Evolutionary conservation across 495 filamentous ascomycete species (phyloP), one percentile per base, ranked within the genome.

Genomic region (Cryomyces antarcticus): DNA sequence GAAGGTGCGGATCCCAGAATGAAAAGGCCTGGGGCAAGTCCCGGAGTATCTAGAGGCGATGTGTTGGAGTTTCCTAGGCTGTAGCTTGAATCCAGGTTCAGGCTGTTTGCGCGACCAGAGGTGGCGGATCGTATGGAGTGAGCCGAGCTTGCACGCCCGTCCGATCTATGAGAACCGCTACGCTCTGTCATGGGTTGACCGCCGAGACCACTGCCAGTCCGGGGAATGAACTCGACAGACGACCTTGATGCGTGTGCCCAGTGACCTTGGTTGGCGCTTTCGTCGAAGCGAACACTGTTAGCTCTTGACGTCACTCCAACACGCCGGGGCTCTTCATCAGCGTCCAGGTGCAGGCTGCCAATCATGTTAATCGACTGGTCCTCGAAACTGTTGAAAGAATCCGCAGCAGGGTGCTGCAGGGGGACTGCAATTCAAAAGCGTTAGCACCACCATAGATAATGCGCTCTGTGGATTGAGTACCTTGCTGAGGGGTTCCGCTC

Each of bases 261-360:
- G 52, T 81, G 82, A 39, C 83, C 82, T 49, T 93, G 87, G 45
- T 93, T 73, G 3, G 92, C 88, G 54, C 83, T 94, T 57, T 95
- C 87, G 55, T 97, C 89, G 52, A 97, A 97, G n/a, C 89, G 81
- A 48, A 97, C 89, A 58, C 92, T 96, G 53, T 96, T 96, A 17
- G 89, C 89, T 49, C 89, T 71, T 29, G 92, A 97, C 11, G 56
- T 54, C 30, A 85, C 77, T 5, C 89, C 89, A 28, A 58, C 47
- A 44, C 92, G 73, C 45, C 92, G 70, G 4, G 88, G 92, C 56
- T 95, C 87, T 36, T 96, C 84, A 46, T 94, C 88, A 5, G 77
- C 66, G 43, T 93, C 84, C 6, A 96, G 64, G 11, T 83, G 83
- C 42, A 93, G 68, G 28, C 77, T 75, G 36, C 74, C 75, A 11